Evolutionary conservation across 1,284 basidiomycete genomes (phyloP).

Genomic region (Leccinum subrobustum): DNA sequence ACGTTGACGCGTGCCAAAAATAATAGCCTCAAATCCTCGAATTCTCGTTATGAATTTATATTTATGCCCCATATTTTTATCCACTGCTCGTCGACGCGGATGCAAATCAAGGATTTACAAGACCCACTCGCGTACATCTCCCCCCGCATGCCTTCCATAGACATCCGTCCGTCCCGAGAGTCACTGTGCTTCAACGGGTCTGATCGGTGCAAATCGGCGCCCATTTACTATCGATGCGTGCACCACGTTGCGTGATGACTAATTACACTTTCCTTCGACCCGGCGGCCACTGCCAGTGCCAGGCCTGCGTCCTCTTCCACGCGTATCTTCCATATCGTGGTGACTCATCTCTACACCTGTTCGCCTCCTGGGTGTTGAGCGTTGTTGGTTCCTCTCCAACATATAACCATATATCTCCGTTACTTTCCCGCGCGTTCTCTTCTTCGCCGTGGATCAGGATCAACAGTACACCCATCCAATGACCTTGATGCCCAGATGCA

Average conservation of each 20-base stretch:
- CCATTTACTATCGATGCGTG: slow-evolving; percentile 2
- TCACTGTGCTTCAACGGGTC: background rate
- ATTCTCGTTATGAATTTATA: slow-evolving; percentile 15
- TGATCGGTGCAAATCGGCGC: slow-evolving; percentile 7
- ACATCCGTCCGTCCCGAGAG: background rate
- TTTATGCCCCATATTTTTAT: slow-evolving; percentile 26
- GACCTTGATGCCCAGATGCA: background rate
- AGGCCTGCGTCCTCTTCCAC: slow-evolving; percentile 18
- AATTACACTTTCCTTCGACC: slow-evolving; percentile 11
- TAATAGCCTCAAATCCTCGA: slow-evolving; percentile 20
- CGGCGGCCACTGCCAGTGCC: slow-evolving; percentile 26
- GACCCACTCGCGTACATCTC: background rate
- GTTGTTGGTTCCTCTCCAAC: background rate
- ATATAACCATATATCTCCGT: slow-evolving; percentile 16
- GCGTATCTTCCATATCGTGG: slow-evolving; percentile 7
- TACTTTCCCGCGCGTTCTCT: slow-evolving; percentile 28
- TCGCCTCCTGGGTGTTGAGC: background rate
- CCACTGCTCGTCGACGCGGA: background rate
- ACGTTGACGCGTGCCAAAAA: slow-evolving; percentile 22
- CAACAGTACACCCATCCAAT: slow-evolving; percentile 17
- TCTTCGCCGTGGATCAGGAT: slow-evolving; percentile 34
- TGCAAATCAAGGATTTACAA: background rate
- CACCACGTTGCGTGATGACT: slow-evolving; percentile 16
- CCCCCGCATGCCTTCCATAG: background rate
- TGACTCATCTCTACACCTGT: background rate